Base-by-base conservation (phyloP, 352 stramenopile species). In the Phytophthora podocarpi region DNA sequence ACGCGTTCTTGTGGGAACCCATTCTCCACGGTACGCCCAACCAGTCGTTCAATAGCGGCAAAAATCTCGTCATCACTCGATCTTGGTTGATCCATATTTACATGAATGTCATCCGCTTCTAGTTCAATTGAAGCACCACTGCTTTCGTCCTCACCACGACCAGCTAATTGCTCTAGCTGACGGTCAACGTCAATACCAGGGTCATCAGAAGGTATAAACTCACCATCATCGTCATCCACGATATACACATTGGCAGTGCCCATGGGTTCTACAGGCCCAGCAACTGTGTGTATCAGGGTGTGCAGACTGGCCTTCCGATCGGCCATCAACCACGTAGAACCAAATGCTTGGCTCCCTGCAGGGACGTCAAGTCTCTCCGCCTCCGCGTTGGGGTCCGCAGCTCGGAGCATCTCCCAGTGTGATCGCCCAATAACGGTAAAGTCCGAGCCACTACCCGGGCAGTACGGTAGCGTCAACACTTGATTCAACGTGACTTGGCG, bases 131-230 rank as follows among this genome's bases (percentile, higher is more conserved):
- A 5, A 13, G 45, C 48, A 13, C 42, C 48, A 43, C 42, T 57
- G 1, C 23, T 34, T n/a, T 51, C 31, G 13, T 39, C 47, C 11
- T 41, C 42, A 4, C 28, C 13, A 16, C 32, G 43, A 10, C 12
- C 16, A 13, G 51, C 59, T 21, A 63, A 41, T 15, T 56, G 37
- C 15, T 55, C 45, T 0, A 64, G 34, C 15, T 70, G 61, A 0
- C 32, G n/a, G 4, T 70, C 26, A 1, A 70, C 32, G n/a, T 70
- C 53, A 30, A 70, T 60, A 1, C 53, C 61, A 1, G 59, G 24
- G 24, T 70, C 61, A n/a, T 59, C 48, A 10, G 39, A 52, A 16
- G 62, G 18, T 24, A 67, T 60, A 23, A 67, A 64, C 24, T 70
- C 61, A 4, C 28, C 34, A 7, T 60, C 53, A 8, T 60, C 26